Evolutionary conservation across 2,329 filamentous ascomycete genomes (phyloP).

Genomic region (Penicillium concentricum): DNA sequence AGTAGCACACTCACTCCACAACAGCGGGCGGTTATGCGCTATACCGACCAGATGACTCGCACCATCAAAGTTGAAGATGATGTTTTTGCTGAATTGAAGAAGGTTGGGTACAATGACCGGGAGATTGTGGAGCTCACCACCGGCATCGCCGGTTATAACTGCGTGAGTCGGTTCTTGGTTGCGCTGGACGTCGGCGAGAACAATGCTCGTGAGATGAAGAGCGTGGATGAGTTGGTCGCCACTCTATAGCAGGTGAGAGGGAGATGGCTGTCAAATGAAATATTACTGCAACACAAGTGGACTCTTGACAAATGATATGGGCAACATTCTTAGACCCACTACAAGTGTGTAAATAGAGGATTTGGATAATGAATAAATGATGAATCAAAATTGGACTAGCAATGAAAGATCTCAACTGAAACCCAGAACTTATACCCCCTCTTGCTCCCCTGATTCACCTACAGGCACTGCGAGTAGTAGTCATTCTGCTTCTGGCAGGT

Average conservation of each 20-base stretch:
- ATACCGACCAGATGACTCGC: conserved; percentile 80
- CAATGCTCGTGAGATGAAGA: conserved; percentile 58
- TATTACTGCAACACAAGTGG: too few relatives aligned
- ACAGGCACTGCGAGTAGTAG: conserved; percentile 41
- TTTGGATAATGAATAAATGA: neutral
- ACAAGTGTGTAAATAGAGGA: neutral
- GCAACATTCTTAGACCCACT: neutral
- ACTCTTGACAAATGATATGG: neutral
- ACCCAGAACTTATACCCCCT: neutral
- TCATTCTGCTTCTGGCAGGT: conserved; percentile 34
- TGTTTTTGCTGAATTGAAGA: conserved; percentile 62
- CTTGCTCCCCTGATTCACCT: neutral
- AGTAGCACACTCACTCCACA: conserved; percentile 50
- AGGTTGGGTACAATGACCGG: conserved; percentile 62
- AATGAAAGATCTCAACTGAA: neutral
- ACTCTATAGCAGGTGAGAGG: conserved; percentile 5
- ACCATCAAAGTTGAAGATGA: conserved; percentile 66
- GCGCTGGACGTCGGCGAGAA: conserved; percentile 66
- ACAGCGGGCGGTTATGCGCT: conserved; percentile 68
- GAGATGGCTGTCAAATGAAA: neutral
- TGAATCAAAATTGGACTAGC: neutral
- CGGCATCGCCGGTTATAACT: conserved; percentile 85
- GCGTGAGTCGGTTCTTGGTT: conserved; percentile 80
- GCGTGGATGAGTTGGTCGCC: conserved; percentile 64
- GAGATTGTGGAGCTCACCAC: conserved; percentile 82